These are phyloP conservation scores for Apiospora arundinis DNA, from an alignment of 2,329 filamentous ascomycete species.

Conservation along the genomic window DNA sequence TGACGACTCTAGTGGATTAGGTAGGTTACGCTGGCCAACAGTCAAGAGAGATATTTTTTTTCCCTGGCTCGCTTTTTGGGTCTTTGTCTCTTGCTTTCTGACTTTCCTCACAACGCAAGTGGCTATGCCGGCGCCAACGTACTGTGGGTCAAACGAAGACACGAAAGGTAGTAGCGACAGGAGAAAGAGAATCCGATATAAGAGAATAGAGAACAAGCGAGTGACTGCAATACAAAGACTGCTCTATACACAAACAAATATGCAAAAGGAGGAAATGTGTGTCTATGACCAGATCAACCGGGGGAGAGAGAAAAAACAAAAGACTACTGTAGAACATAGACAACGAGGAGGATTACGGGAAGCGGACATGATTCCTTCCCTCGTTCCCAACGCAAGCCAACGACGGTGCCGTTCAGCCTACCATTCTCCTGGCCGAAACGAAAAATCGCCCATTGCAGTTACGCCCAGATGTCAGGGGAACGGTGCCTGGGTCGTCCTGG, in stretches of 20 bases:
- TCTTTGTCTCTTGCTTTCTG: not conserved
- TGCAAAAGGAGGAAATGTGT: not conserved
- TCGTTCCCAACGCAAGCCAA: not conserved
- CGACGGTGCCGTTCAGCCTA: not conserved
- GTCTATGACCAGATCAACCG: not conserved
- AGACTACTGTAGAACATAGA: not conserved
- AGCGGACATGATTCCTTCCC: too few relatives aligned
- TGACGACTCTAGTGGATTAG: conserved; percentile 2
- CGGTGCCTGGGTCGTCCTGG: not conserved
- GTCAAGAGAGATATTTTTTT: not conserved
- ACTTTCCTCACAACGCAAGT: conserved; percentile 9
- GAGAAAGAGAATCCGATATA: not conserved
- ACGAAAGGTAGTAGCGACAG: not conserved
- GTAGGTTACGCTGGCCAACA: conserved; percentile 5
- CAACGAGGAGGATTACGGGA: too few relatives aligned
- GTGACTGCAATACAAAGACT: conserved; percentile 4
- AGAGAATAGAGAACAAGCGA: conserved; percentile 15
- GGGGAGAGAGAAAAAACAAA: not conserved
- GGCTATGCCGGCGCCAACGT: conserved; percentile 15
- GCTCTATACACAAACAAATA: not conserved
- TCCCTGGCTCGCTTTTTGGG: not conserved
- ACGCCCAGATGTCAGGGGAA: not conserved
- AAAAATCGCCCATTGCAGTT: conserved; percentile 1
- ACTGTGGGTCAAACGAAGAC: conserved; percentile 17
- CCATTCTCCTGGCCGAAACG: conserved; percentile 5